Base-by-base conservation (phyloP, 305 asterid genomes). In the Euphrasia arctica region DNA sequence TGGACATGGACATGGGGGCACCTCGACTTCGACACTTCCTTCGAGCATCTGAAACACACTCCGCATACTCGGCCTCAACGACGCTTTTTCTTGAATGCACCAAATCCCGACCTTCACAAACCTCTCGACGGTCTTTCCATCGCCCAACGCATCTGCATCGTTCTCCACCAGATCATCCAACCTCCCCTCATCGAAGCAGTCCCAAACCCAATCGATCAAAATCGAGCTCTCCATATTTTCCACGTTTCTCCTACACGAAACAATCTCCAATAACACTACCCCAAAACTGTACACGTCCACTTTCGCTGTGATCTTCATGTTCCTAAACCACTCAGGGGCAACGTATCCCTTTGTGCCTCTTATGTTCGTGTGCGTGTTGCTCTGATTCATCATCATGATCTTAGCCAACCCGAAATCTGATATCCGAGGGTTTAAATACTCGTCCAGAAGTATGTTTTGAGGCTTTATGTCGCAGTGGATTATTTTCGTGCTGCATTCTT, bases 271-370 rank as follows among this genome's bases (percentile, higher is more conserved):
- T 8, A 50, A 3, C 55, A 15, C 14, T 8, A 50, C 55, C 4
- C 55, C 55, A 50, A 50, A 50, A 8, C 55, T 13, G 15, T 50
- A 50, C 9, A 50, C 55, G 15, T 50, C 55, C 6, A 50, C 27
- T 15, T 50, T 50, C 55, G 5, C 55, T 1, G 6, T 50, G 22
- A 51, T 51, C 56, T 51, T 51, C 56, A 1, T 51, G 56, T 51
- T 51, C 56, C 2, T 51, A 18, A 51, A 51, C 56, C 56, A 51
- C 2, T 50, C 55, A 3, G 56, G 56, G 22, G 56, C 56, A 15
- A 51, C 56, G 9, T 51, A 51, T 9, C 56, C 56, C 56, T 51
- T 51, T 6, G 28, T 51, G 28, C 56, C 56, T 18, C 56, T 15
- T 3, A 51, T 51, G 25, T 51, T 51, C 3, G 56, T 51, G 3